Percentiles rank a stretch among this genome's conserved stretches.
Conservation (phyloP, 176 grass and related monocot species). For the Phragmites australis region DNA sequence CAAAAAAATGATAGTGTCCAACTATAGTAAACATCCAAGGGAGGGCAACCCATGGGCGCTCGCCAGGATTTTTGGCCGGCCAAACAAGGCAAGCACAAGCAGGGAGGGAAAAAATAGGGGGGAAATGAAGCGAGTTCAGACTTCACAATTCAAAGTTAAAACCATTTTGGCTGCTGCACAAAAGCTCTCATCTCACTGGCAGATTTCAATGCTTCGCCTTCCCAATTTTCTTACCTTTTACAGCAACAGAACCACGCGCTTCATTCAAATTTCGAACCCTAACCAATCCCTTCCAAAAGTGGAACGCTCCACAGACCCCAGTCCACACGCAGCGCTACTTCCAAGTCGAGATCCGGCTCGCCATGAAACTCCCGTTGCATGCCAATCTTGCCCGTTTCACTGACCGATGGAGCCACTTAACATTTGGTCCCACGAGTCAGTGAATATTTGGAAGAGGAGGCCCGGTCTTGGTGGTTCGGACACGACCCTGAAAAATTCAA, state of each 20-base stretch:
- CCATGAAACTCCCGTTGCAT: too few relatives aligned
- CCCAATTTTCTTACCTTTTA: neutral
- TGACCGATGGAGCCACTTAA: accelerated
- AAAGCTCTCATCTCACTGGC: too few relatives aligned
- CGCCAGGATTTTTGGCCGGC: too few relatives aligned
- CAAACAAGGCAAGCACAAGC: too few relatives aligned
- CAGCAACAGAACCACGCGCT: neutral
- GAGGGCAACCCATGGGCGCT: too few relatives aligned
- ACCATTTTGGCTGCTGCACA: too few relatives aligned
- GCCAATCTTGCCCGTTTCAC: accelerated
- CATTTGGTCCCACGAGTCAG: accelerated
- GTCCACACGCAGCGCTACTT: neutral
- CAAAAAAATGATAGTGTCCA: too few relatives aligned
- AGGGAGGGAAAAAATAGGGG: too few relatives aligned
- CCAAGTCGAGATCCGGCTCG: slow-evolving; percentile 2
- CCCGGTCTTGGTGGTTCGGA: neutral
- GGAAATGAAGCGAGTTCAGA: too few relatives aligned
- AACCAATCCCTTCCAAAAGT: slow-evolving; percentile 33
- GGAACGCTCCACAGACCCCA: neutral
- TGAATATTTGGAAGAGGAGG: accelerated
- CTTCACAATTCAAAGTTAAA: too few relatives aligned
- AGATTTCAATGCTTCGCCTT: too few relatives aligned
- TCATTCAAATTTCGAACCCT: slow-evolving; percentile 39
- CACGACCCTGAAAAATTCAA: slow-evolving; percentile 56
- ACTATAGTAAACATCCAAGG: too few relatives aligned